A percentile compares a stretch with the other conserved stretches of the same genome.
Evolutionary conservation across 495 filamentous ascomycete genomes (phyloP).

Genomic region (Podospora fimiseda): DNA sequence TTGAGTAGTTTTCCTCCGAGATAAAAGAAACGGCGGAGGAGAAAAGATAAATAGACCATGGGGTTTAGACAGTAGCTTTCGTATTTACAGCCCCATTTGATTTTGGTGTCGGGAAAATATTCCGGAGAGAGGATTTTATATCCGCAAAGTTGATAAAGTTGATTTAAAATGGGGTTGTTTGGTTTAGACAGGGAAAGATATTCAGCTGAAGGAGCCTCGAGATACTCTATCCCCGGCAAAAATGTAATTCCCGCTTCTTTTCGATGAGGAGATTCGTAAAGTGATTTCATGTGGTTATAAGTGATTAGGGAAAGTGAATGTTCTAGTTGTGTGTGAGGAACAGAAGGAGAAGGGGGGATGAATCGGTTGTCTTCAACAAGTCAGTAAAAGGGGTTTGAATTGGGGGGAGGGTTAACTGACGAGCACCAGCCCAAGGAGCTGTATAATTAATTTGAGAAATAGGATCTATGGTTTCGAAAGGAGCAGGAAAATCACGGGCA

Average conservation of each 20-base stretch:
- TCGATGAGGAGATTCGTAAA: conserved; percentile 32
- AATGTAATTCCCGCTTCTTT: conserved; percentile 45
- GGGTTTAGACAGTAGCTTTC: conserved; percentile 54
- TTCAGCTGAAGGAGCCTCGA: conserved; percentile 41
- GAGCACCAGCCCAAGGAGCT: conserved; percentile 55
- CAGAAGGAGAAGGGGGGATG: conserved; percentile 9
- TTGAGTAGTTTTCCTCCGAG: conserved; percentile 41
- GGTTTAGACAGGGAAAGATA: conserved; percentile 27
- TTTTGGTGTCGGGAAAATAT: conserved; percentile 39
- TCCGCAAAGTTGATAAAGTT: conserved; percentile 36
- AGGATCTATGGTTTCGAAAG: conserved; percentile 37
- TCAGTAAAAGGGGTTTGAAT: neutral
- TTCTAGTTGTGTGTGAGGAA: conserved; percentile 27
- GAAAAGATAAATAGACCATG: conserved; percentile 53
- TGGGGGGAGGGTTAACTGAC: conserved; percentile 1
- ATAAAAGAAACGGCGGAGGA: conserved; percentile 48
- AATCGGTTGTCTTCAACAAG: conserved; percentile 17
- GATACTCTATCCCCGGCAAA: conserved; percentile 53
- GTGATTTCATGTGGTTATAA: conserved; percentile 43
- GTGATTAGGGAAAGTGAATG: conserved; percentile 46
- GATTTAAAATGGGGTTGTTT: conserved; percentile 14
- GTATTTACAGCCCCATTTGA: conserved; percentile 53
- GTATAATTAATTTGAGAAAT: conserved; percentile 52
- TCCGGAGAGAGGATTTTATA: conserved; percentile 35
- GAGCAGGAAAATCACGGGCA: conserved; percentile 50